A percentile compares a stretch with the other conserved stretches of the same genome.
Evolutionary conservation across 1,284 basidiomycete species (phyloP).

Genomic region (Trametes hirsuta): DNA sequence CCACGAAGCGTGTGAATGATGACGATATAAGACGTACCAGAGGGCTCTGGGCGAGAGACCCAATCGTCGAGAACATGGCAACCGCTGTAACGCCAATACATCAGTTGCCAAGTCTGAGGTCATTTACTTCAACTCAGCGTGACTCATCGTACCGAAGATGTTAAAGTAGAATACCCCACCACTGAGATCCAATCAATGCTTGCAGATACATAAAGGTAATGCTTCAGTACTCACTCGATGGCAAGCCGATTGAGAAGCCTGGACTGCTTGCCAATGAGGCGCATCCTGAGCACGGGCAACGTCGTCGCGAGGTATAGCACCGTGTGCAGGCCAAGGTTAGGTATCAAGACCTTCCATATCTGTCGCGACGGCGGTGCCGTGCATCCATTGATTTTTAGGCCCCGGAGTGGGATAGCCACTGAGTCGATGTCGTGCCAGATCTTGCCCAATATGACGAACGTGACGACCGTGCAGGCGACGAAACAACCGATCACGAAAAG

Average conservation of each 20-base stretch:
- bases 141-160: slow-evolving; percentile 25
- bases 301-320: slow-evolving; percentile 30
- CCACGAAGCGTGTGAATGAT: background rate
- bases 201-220: background rate
- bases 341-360: slow-evolving; percentile 30
- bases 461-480: slow-evolving; percentile 10
- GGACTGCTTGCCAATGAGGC: slow-evolving; percentile 15
- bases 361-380: slow-evolving; percentile 22
- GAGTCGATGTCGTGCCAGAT: slow-evolving; percentile 24
- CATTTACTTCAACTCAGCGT: background rate
- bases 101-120: too few relatives aligned
- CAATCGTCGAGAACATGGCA: slow-evolving; percentile 25
- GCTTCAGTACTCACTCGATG: slow-evolving; percentile 27
- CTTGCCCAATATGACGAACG: slow-evolving; percentile 13
- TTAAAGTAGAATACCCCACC: slow-evolving; percentile 31
- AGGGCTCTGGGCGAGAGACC: slow-evolving; percentile 15
- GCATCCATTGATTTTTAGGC: slow-evolving; percentile 22
- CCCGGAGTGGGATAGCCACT: slow-evolving; percentile 7
- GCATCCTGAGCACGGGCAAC: slow-evolving; percentile 21
- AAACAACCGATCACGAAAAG: slow-evolving; percentile 21
- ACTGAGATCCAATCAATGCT: slow-evolving; percentile 10
- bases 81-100: slow-evolving; percentile 7
- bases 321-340: slow-evolving; percentile 28
- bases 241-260: slow-evolving; percentile 27
- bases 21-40: slow-evolving; percentile 3